Base-by-base conservation (phyloP, 768 basidiomycete species). In the Amanita pallidorosea region DNA sequence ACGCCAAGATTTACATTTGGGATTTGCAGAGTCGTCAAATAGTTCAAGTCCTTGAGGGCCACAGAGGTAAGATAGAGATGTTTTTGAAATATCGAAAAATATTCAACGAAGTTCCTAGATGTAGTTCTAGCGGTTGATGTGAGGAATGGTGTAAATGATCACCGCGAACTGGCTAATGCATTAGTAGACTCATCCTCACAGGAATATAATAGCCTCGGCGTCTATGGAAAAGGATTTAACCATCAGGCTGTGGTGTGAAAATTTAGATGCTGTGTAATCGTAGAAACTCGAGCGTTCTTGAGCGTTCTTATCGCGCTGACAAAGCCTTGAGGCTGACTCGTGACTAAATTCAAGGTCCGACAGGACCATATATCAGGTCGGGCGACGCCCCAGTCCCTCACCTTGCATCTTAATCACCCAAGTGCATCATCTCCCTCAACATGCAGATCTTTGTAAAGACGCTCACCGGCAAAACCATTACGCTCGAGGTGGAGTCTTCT, bases 1-100 rank as follows among this genome's bases (percentile, higher is more conserved):
- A 96, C 64, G 73, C 77, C 56, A 94, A 88, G 60, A 70, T 93
- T 23, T 87, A 88, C 56, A 70, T 96, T 27, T 96, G 92, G 90
- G 88, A 96, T 62, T 62, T 98, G 47, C 89, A 94, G 64, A 82
- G 79, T 7, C 74, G 90, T 20, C 73, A 87, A 60, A 68, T 93
- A 5, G 66, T 83, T 33, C 91, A 95, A 61, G 64, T 77, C 11
- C 69, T 88, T 11, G 80, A 88, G 55, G 85, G 88, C 1, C 92
- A 94, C 65, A 74, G 83, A 68, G 92, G 89, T 90, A 53, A 41
- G 64, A 22, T 23, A 38, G 44, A 11, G 22, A 54, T n/a, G 25
- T 37, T 11, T 3, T 1, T 2, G 12, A 13, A 41, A n/a, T 23
- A 35, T 53, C n/a, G 38, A n/a, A 17, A 46, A 17, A 6, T 7